phyloP scores from a whole-genome alignment of 2,329 filamentous ascomycete species.

The Xylariaceae sp. region DNA sequence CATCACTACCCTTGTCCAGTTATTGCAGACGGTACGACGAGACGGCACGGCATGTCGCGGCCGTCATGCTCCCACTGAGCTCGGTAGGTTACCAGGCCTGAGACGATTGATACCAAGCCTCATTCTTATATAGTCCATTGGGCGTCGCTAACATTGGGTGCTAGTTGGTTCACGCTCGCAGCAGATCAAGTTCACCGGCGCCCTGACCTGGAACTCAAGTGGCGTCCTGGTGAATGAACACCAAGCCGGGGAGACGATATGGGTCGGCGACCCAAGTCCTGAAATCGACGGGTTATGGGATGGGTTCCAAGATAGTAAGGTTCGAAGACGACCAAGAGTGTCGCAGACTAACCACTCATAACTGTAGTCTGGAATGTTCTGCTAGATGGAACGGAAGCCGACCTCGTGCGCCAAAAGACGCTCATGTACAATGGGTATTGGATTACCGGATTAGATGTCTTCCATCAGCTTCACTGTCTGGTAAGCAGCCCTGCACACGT shows the following conservation, averaged over 20 bases:
- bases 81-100: too few relatives aligned
- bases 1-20: not conserved
- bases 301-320: conserved; percentile 1
- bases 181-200: conserved; percentile 2
- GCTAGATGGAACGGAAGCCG: conserved; percentile 3
- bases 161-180: too few relatives aligned
- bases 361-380: not conserved
- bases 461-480: conserved; percentile 3
- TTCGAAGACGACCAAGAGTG: too few relatives aligned
- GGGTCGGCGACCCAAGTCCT: conserved; percentile 6
- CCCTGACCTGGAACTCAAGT: conserved; percentile 1
- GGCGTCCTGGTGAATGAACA: conserved; percentile 4
- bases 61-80: too few relatives aligned
- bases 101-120: too few relatives aligned
- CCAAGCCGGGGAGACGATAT: not conserved
- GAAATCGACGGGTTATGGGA: conserved; percentile 4
- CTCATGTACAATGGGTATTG: conserved; percentile 2
- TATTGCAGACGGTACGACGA: not conserved
- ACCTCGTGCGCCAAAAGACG: conserved; percentile 1
- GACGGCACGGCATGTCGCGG: too few relatives aligned
- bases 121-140: too few relatives aligned
- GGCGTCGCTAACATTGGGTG: too few relatives aligned
- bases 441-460: conserved; percentile 4
- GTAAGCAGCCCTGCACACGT: not conserved
- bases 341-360: too few relatives aligned